Conservation (phyloP, 2,329 filamentous ascomycete genomes). For the Exophiala oligosperma region DNA sequence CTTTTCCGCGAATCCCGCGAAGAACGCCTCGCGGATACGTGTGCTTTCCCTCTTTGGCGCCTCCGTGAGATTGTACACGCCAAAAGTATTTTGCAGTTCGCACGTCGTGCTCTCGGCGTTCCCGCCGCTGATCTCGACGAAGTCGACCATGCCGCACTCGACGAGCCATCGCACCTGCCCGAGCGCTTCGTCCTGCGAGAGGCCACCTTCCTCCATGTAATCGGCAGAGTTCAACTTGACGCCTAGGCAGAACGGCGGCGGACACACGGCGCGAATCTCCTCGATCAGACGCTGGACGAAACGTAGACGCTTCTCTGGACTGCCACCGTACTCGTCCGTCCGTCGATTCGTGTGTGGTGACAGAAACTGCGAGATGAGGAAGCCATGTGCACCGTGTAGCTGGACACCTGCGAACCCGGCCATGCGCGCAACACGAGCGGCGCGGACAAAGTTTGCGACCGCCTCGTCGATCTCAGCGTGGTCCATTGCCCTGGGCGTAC, state of each 20-base stretch:
- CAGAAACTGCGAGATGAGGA: slow-evolving; percentile 46
- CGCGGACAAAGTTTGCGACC: slow-evolving; percentile 54
- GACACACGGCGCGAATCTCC: slow-evolving; percentile 41
- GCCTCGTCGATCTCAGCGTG: slow-evolving; percentile 55
- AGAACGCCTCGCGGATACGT: slow-evolving; percentile 8
- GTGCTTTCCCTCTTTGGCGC: neutral
- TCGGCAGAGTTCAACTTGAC: slow-evolving; percentile 56
- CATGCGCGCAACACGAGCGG: neutral
- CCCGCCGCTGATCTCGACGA: slow-evolving; percentile 68
- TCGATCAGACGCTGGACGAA: slow-evolving; percentile 46
- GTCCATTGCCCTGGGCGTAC: slow-evolving; percentile 59
- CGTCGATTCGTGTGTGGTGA: slow-evolving; percentile 45
- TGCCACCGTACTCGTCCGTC: slow-evolving; percentile 51
- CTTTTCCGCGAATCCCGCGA: slow-evolving; percentile 6
- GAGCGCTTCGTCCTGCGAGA: slow-evolving; percentile 51
- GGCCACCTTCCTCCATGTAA: slow-evolving; percentile 35
- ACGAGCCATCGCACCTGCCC: slow-evolving; percentile 55
- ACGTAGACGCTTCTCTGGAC: slow-evolving; percentile 37
- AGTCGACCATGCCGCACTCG: slow-evolving; percentile 54
- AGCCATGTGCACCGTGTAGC: slow-evolving; percentile 55
- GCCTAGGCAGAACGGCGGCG: slow-evolving; percentile 45
- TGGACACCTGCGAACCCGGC: slow-evolving; percentile 56
- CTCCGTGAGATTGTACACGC: neutral
- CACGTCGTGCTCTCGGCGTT: slow-evolving; percentile 29
- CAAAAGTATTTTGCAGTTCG: slow-evolving; percentile 10